Conservation (phyloP, 1,284 basidiomycete genomes). For the Rhizoctonia solani region DNA sequence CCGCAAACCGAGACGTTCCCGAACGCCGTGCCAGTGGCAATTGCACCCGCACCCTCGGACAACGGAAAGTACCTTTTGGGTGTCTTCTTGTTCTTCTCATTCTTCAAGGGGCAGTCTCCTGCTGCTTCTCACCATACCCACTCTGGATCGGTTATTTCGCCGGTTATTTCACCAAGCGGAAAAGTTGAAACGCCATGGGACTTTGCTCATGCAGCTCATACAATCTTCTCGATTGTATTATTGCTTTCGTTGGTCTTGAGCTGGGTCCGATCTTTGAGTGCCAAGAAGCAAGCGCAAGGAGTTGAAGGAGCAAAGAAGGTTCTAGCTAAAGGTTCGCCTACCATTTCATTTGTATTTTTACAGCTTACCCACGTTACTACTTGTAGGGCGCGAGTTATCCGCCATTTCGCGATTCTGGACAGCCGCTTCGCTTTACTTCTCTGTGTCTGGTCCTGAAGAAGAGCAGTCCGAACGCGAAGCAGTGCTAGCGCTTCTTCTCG, state of each 20-base stretch:
- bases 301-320: slow-evolving; percentile 12
- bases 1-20: slow-evolving; percentile 46
- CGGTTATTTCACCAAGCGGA: slow-evolving; percentile 22
- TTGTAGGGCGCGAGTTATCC: slow-evolving; percentile 16
- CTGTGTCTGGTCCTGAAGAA: background rate
- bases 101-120: slow-evolving; percentile 35
- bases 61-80: slow-evolving; percentile 38
- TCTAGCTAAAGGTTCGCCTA: slow-evolving; percentile 18
- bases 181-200: slow-evolving; percentile 28
- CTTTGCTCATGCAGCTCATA: slow-evolving; percentile 26
- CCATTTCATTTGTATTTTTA: background rate
- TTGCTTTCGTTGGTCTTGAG: slow-evolving; percentile 32
- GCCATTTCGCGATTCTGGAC: slow-evolving; percentile 17
- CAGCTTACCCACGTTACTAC: background rate
- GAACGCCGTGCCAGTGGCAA: slow-evolving; percentile 16
- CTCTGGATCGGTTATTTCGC: slow-evolving; percentile 31
- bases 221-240: slow-evolving; percentile 31
- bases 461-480: slow-evolving; percentile 11
- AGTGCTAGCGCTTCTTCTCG: slow-evolving; percentile 27
- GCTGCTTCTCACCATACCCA: slow-evolving; percentile 20
- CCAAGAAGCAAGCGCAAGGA: background rate
- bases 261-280: slow-evolving; percentile 2
- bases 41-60: background rate
- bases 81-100: slow-evolving; percentile 39
- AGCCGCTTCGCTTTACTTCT: slow-evolving; percentile 21